These are phyloP conservation scores for Delonix regia DNA, from an alignment of 306 rosid species.

Conservation along the genomic window DNA sequence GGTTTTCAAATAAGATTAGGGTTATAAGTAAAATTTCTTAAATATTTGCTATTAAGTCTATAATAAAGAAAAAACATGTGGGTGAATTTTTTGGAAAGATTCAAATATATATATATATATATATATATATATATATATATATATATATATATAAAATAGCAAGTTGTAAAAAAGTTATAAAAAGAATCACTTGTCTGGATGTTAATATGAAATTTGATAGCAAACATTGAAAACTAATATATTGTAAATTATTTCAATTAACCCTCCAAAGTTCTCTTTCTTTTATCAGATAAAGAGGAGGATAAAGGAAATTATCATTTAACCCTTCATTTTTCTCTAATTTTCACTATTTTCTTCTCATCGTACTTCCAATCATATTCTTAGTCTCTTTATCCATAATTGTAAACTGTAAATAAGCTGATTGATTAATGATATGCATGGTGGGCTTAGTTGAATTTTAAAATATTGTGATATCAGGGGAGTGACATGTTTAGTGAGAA, in stretches of 20 bases:
- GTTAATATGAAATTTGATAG: too few species aligned
- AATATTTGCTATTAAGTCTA: too few species aligned
- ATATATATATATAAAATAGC: too few species aligned
- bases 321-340: background rate
- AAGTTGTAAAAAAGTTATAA: too few species aligned
- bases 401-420: background rate
- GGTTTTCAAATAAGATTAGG: background rate
- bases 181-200: too few species aligned
- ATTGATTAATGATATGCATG: background rate
- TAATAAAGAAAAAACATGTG: background rate
- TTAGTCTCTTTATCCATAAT: background rate
- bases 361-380: background rate
- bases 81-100: background rate
- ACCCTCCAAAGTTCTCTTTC: background rate
- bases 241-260: too few species aligned
- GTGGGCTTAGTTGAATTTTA: background rate
- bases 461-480: conserved; percentile 47
- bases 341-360: background rate
- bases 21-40: background rate
- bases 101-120: too few species aligned
- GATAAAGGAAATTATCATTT: background rate
- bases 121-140: too few species aligned
- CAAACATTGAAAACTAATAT: too few species aligned
- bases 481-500: conserved; percentile 65
- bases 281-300: background rate